A percentile compares a stretch with the other conserved stretches of the same genome.
Evolutionary conservation across 2,329 filamentous ascomycete genomes (phyloP).

Genomic region (Pyrenophora tritici-repentis): DNA sequence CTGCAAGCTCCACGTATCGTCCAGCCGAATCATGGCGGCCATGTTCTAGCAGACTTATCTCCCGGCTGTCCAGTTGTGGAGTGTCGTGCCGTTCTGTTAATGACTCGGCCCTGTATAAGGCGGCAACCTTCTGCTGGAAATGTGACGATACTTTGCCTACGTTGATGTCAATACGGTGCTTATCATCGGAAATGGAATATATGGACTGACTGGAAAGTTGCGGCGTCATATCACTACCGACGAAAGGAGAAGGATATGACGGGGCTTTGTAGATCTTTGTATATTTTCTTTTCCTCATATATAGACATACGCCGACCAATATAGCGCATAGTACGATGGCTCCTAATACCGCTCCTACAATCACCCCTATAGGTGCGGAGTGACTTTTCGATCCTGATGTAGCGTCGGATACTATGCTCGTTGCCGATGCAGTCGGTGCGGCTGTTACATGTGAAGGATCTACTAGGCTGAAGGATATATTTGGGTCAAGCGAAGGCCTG

Average conservation of each 20-base stretch:
- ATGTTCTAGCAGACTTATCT: constrained; percentile 1
- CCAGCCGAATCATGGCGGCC: neutral
- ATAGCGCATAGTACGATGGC: constrained; percentile 18
- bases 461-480: neutral
- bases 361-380: constrained; percentile 19
- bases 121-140: constrained; percentile 1
- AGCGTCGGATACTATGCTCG: neutral
- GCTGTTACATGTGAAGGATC: constrained; percentile 3
- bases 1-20: constrained; percentile 13
- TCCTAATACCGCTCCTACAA: constrained; percentile 33
- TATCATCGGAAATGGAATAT: neutral
- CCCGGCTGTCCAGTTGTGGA: constrained; percentile 14
- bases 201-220: constrained; percentile 6
- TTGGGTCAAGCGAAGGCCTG: neutral
- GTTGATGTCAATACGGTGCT: neutral
- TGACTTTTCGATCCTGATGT: neutral
- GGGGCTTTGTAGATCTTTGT: constrained; percentile 29
- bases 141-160: constrained; percentile 2
- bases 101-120: constrained; percentile 8
- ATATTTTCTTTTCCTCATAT: constrained; percentile 15
- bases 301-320: constrained; percentile 14
- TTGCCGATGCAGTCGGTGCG: constrained; percentile 1
- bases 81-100: constrained; percentile 7
- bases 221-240: constrained; percentile 33
- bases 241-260: constrained; percentile 29